These are phyloP conservation scores for Saccharomycopsis amapae DNA, from an alignment of 805 yeast species.

Conservation along the genomic window DNA sequence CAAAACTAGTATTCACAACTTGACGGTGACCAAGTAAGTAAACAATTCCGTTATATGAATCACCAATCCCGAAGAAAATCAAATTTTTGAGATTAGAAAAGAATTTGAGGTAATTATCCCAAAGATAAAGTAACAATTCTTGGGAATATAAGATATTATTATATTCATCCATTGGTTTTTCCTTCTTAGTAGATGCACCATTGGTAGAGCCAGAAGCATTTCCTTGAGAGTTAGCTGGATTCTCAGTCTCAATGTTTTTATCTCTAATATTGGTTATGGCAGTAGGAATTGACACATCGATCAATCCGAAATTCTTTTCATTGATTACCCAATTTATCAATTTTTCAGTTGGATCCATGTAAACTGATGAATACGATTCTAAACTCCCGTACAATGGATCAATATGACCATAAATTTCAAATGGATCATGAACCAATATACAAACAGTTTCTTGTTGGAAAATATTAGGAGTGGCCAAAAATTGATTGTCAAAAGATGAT, in stretches of 20 bases:
- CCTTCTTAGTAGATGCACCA: conserved; percentile 4
- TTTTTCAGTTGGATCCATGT: conserved; percentile 66
- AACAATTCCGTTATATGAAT: conserved; percentile 78
- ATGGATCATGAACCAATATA: conserved; percentile 80
- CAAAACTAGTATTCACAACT: conserved; percentile 17
- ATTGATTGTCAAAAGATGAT: conserved; percentile 50
- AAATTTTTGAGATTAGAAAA: conserved; percentile 59
- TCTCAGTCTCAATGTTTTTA: not conserved
- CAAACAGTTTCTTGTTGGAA: conserved; percentile 57
- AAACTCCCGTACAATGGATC: conserved; percentile 76
- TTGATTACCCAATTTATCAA: conserved; percentile 60
- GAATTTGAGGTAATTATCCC: conserved; percentile 86
- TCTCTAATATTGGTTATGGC: conserved; percentile 33
- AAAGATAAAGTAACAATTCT: conserved; percentile 67
- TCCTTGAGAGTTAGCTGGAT: not conserved
- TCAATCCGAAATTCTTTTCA: conserved; percentile 59
- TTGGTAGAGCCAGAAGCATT: not conserved
- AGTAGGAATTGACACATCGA: conserved; percentile 78
- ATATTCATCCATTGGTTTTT: conserved; percentile 17
- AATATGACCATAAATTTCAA: conserved; percentile 83
- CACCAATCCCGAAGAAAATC: conserved; percentile 83
- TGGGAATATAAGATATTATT: conserved; percentile 39
- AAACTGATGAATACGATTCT: conserved; percentile 62
- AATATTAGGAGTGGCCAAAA: conserved; percentile 65
- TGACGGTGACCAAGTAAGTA: conserved; percentile 78